phyloP scores from a whole-genome alignment of 169 alveolate genomes.

The Neospora caninum region DNA sequence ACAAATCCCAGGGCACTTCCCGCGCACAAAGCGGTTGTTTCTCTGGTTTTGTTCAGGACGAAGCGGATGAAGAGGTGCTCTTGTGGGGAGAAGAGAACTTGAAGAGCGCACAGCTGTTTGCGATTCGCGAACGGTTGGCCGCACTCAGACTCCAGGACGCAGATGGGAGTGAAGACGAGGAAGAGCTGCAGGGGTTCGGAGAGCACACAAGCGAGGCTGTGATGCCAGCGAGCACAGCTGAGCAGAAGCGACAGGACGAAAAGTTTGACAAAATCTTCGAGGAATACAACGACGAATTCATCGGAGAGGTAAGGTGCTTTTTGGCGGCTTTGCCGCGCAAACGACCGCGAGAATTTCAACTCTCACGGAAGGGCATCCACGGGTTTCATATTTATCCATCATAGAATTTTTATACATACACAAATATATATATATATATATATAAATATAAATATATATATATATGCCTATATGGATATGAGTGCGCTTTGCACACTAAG shows the following conservation, averaged over 20 bases:
- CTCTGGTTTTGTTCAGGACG: background rate
- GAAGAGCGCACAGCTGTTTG: background rate
- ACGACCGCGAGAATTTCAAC: no score
- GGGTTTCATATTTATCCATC: no score
- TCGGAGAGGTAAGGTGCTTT: background rate
- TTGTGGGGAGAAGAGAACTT: slow-evolving; percentile 16
- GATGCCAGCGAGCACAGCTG: background rate
- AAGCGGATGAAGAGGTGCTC: background rate
- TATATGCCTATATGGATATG: background rate
- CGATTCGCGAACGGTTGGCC: slow-evolving; percentile 15
- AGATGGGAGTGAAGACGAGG: background rate
- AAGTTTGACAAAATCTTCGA: background rate
- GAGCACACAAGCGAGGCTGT: background rate
- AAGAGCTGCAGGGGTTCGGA: background rate
- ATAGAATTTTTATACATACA: background rate
- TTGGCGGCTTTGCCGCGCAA: no score
- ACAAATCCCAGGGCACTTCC: no score
- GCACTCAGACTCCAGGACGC: background rate
- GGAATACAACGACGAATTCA: slow-evolving; percentile 26
- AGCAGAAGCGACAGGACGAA: background rate
- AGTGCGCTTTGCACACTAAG: background rate
- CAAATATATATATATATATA: background rate
- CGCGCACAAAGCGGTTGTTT: no score
- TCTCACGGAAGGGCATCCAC: no score
- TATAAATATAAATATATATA: background rate